A percentile compares a stretch with the other conserved stretches of the same genome.
Conservation (phyloP, 495 filamentous ascomycete genomes). For the Trypethelium eluteriae region DNA sequence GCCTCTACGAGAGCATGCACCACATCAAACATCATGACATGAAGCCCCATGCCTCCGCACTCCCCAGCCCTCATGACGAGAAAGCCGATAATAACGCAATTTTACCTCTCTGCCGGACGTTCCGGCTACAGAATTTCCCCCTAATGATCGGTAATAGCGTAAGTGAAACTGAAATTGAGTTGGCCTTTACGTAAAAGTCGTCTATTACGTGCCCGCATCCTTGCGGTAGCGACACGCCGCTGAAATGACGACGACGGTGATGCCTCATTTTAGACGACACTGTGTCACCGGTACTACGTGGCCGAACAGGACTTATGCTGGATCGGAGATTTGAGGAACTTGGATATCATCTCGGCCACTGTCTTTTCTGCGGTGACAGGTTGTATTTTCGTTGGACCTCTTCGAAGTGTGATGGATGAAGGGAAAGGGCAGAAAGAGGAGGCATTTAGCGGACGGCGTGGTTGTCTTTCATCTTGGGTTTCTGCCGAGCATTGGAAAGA, state of each 20-base stretch:
- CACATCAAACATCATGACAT: no score
- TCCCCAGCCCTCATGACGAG: no score
- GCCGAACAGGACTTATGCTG: no score
- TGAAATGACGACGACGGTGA: no score
- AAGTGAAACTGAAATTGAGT: background rate
- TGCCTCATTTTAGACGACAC: no score
- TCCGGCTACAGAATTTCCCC: background rate
- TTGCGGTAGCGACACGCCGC: background rate
- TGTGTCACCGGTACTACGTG: no score
- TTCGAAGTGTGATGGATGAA: background rate
- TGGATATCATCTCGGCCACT: background rate
- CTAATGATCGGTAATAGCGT: slow-evolving; percentile 1
- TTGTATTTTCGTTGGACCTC: background rate
- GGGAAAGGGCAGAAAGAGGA: background rate
- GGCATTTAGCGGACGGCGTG: background rate
- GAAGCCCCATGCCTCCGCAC: no score
- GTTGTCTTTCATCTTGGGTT: background rate
- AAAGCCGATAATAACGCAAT: no score
- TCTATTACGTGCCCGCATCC: slow-evolving; percentile 4
- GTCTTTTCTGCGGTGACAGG: background rate
- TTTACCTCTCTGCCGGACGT: no score
- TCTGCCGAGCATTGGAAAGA: slow-evolving; percentile 10
- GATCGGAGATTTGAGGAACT: no score
- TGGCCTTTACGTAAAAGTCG: slow-evolving; percentile 6
- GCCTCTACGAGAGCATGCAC: no score